These are phyloP conservation scores for Eimeria praecox DNA, from an alignment of 169 alveolate genomes.

Conservation along the genomic window DNA sequence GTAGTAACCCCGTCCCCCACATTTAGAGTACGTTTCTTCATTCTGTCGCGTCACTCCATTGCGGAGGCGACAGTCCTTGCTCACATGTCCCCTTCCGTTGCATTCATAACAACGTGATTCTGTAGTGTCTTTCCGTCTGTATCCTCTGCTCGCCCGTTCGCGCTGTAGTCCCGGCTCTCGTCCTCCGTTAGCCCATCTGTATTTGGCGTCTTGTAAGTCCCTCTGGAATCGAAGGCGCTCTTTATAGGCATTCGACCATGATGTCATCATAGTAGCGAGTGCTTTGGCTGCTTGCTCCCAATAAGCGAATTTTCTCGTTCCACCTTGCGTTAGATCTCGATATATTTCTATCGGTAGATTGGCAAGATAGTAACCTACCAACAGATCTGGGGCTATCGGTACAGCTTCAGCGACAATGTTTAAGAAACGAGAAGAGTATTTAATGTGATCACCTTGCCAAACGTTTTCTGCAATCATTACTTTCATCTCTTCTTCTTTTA, in stretches of 20 bases:
- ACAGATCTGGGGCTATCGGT: background rate
- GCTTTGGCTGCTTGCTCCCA: background rate
- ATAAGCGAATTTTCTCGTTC: background rate
- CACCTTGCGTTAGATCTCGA: background rate
- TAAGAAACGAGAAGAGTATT: background rate
- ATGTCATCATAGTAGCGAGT: conserved; percentile 19
- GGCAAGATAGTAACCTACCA: conserved; percentile 3
- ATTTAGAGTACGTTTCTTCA: background rate
- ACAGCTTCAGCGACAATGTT: background rate
- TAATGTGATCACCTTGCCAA: background rate
- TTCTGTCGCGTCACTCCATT: background rate
- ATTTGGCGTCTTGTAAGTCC: background rate
- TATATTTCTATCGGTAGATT: background rate
- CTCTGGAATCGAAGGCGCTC: background rate
- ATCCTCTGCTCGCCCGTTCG: background rate
- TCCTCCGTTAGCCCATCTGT: background rate
- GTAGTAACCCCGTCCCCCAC: conserved; percentile 18
- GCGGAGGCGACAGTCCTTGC: background rate
- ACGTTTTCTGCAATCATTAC: background rate
- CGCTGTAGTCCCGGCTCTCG: background rate
- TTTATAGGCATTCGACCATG: too few species aligned
- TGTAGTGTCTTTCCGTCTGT: background rate
- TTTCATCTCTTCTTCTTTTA: background rate
- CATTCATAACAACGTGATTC: background rate
- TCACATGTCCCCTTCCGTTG: background rate